Base-by-base conservation (phyloP, 2,329 filamentous ascomycete species). In the Periconia digitata region DNA sequence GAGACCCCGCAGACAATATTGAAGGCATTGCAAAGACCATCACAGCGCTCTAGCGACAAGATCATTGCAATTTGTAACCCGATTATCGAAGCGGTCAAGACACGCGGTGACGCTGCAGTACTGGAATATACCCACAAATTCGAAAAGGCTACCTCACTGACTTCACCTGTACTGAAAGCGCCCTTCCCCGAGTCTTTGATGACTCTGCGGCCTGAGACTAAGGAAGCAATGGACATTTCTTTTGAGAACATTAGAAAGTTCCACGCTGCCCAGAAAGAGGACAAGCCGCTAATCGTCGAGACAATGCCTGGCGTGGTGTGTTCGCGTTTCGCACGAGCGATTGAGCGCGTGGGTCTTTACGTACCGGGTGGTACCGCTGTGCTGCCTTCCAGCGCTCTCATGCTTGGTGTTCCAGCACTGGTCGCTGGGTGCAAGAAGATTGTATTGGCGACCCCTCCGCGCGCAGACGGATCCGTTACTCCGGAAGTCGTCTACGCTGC, bases 251-350 rank as follows among this genome's bases (percentile, higher is more conserved):
- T 99, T 63, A 82, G 85, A 61, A 90, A 87, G 63, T 99, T 99
- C 79, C 94, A 99, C 75, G 83, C 88, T 13, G 92, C 92, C 0
- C 94, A 99, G 64, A 87, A 87, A 64, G 90, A 95, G 58, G 84
- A 89, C 21, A 88, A 90, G 71, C 81, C 90, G 2, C 79, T 99
- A 6, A 74, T 85, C 47, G 90, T 99, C 7, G 92, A 97, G 77
- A 99, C 94, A 1, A 99, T 99, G 94, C 94, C 94, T 0, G 94
- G 94, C 24, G 91, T 99, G 3, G 80, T 94, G 22, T 99, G 94
- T 77, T 95, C 90, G 54, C 90, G 94, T 50, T 97, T 99, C 75
- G 85, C 86, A 12, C 82, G 94, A 17, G 87, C 94, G 0, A 97
- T 99, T 55, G 94, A 97, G 73, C 82, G 91, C 32, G 94, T 99